Base-by-base conservation (phyloP, 371 early-diverging fungal species). In the Mucor piriformis region DNA sequence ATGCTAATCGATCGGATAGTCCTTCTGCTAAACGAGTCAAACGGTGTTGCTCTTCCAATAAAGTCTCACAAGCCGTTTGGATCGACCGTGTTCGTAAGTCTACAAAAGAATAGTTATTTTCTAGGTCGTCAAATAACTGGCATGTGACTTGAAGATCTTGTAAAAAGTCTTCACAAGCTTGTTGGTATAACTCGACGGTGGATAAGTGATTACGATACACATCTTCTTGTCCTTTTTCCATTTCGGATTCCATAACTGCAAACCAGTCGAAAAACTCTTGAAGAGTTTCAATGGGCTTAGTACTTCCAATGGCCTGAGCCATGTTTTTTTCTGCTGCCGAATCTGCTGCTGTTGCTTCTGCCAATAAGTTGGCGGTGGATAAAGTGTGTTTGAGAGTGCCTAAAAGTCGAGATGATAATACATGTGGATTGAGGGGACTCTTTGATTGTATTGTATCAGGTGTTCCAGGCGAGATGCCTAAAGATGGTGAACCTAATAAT, bases 251-350 rank as follows among this genome's bases (percentile, higher is more conserved):
- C 29, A 91, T 82, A 1, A 57, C 55, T n/a, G 91, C 82, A 72
- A 88, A 94, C 96, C 96, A 96, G 49, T 91, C 88, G 55, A 94
- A 83, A 61, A 96, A 96, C 69, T 95, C 89, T 32, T 94, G 92
- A 0, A 92, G 81, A 0, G 89, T 94, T 35, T 92, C 90, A 47
- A 95, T 87, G 3, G 91, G 86, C 57, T 76, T 75, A 51, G 61
- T 64, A 4, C 70, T 65, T 24, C 70, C 75, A 61, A 71, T 76
- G 0, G 54, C 73, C 24, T 50, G 57, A n/a, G 64, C 71, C 42
- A 49, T 67, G 53, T 55, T 70, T 27, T 69, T 59, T 46, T 72
- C 71, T 5, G 46, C 73, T 40, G 56, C 77, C 23, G 51, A 51
- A 24, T 62, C 69, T 34, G 70, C 76, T 16, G 66, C 74, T 16